Evolutionary conservation across 768 basidiomycete species (phyloP).

Genomic region (Xerocomus spinulosus): DNA sequence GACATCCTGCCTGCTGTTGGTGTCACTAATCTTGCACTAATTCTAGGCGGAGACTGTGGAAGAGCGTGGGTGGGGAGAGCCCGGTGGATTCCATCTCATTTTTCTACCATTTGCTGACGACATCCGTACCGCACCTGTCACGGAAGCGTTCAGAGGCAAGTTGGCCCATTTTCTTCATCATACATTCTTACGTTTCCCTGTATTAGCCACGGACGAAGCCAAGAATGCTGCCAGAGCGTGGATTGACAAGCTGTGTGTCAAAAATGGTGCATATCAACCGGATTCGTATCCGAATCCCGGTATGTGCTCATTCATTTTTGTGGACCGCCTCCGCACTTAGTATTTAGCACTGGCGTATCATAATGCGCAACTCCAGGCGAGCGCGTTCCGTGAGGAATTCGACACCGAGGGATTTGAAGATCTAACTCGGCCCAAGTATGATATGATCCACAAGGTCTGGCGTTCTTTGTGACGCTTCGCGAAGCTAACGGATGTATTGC

Average conservation of each 20-base stretch:
- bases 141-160: constrained; percentile 59
- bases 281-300: constrained; percentile 91
- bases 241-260: constrained; percentile 75
- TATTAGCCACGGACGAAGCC: constrained; percentile 61
- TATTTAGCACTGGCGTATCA: constrained; percentile 64
- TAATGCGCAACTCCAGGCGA: constrained; percentile 86
- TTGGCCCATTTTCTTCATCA: background rate
- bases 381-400: constrained; percentile 88
- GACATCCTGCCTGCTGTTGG: background rate
- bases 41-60: constrained; percentile 64
- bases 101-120: constrained; percentile 95
- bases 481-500: background rate
- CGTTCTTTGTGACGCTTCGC: background rate
- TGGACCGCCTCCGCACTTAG: background rate
- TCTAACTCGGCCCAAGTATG: constrained; percentile 70
- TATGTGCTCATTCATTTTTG: constrained; percentile 33
- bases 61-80: constrained; percentile 71
- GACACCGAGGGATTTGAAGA: constrained; percentile 77
- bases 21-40: background rate
- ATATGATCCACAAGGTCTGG: constrained; percentile 74
- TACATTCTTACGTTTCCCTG: constrained; percentile 2
- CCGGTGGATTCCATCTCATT: constrained; percentile 90
- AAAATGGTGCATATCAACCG: constrained; percentile 79
- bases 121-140: constrained; percentile 73
- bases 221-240: constrained; percentile 64